These are phyloP conservation scores for Cyberlindnera suaveolens DNA, from an alignment of 805 yeast species.

Conservation along the genomic window DNA sequence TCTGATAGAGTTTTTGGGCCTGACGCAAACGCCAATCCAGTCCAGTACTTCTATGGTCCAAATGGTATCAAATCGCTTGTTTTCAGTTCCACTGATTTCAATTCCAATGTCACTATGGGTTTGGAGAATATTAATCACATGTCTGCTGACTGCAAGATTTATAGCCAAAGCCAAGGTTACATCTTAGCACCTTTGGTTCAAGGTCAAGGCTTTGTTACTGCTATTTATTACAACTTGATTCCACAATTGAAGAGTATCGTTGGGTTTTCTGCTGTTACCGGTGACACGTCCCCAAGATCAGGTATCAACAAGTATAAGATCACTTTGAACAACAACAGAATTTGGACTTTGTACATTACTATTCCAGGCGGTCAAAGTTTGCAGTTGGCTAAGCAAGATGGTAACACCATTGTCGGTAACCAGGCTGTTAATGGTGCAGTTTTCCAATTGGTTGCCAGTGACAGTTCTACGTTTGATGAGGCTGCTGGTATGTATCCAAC, in stretches of 20 bases:
- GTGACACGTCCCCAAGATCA: constrained; percentile 31
- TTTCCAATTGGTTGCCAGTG: constrained; percentile 58
- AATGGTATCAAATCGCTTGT: constrained; percentile 58
- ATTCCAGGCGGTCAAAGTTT: constrained; percentile 35
- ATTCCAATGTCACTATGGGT: constrained; percentile 22
- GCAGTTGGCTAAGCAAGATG: constrained; percentile 22
- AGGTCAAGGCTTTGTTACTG: constrained; percentile 81
- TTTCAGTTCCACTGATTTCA: constrained; percentile 39
- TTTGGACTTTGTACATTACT: constrained; percentile 65
- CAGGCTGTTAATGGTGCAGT: constrained; percentile 40
- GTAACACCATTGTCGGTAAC: constrained; percentile 38
- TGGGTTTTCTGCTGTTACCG: constrained; percentile 50
- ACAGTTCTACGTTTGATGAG: constrained; percentile 42
- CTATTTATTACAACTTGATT: constrained; percentile 44
- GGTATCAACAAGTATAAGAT: constrained; percentile 49
- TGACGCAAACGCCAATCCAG: constrained; percentile 45
- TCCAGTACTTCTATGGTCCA: constrained; percentile 62
- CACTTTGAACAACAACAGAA: constrained; percentile 45
- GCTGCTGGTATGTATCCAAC: constrained; percentile 61
- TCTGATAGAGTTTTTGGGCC: constrained; percentile 66
- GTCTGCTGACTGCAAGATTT: constrained; percentile 26
- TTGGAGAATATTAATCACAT: constrained; percentile 27
- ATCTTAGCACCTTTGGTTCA: constrained; percentile 60
- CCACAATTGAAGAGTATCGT: constrained; percentile 56
- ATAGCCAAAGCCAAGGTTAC: constrained; percentile 29